Evolutionary conservation across 2,329 filamentous ascomycete genomes (phyloP).

Genomic region (Botrytis pseudocinerea): DNA sequence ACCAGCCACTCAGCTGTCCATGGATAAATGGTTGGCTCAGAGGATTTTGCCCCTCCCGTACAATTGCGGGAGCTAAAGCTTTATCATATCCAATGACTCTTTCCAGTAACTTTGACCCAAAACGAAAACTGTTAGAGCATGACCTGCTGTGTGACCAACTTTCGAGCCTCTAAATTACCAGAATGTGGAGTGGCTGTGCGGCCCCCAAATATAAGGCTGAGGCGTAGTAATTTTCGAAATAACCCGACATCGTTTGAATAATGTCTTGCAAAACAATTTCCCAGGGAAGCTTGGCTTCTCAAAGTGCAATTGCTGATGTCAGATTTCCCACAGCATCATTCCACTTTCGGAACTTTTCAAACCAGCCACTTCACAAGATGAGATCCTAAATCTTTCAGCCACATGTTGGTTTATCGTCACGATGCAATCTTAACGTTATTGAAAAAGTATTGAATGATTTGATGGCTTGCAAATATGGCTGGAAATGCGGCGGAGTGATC

Average conservation of each 20-base stretch:
- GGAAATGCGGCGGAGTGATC: constrained; percentile 1
- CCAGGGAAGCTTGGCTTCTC: background rate
- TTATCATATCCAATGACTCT: background rate
- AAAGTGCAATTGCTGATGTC: background rate
- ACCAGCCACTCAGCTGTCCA: constrained; percentile 17
- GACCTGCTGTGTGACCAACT: background rate
- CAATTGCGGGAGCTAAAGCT: constrained; percentile 2
- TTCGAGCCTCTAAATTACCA: background rate
- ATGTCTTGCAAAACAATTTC: background rate
- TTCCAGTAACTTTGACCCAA: background rate
- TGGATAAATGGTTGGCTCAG: constrained; percentile 7
- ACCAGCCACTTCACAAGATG: background rate
- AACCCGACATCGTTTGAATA: background rate
- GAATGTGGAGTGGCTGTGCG: background rate
- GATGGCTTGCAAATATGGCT: background rate
- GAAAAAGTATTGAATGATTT: background rate
- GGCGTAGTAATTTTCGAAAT: background rate
- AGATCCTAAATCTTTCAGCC: background rate
- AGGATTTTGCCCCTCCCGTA: background rate
- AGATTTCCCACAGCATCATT: constrained; percentile 8
- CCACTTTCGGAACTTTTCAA: constrained; percentile 13
- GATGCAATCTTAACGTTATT: background rate
- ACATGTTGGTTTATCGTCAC: background rate
- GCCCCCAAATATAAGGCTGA: constrained; percentile 12
- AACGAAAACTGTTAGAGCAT: background rate